A percentile compares a stretch with the other conserved stretches of the same genome.
Conservation (phyloP, 306 rosid species). For the Sechiopsis laciniata region DNA sequence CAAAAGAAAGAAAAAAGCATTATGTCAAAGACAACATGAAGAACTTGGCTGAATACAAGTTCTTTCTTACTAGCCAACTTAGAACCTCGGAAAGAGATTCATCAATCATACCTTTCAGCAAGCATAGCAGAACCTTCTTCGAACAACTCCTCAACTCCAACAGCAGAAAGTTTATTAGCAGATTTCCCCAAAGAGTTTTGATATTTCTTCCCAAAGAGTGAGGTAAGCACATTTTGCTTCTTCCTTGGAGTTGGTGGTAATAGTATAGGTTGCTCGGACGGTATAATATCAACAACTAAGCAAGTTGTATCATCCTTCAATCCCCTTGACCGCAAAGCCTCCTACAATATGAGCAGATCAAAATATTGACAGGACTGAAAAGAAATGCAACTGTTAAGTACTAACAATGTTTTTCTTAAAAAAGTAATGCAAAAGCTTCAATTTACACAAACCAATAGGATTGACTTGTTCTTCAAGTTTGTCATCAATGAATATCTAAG, state of each 20-base stretch:
- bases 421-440: background rate
- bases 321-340: constrained; percentile 93
- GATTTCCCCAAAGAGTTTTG: constrained; percentile 54
- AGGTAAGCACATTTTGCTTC: constrained; percentile 56
- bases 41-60: background rate
- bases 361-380: constrained; percentile 19
- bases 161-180: constrained; percentile 76
- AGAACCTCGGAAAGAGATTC: background rate
- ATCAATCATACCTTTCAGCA: constrained; percentile 61
- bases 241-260: constrained; percentile 65
- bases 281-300: constrained; percentile 91
- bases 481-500: background rate
- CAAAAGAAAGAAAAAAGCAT: background rate
- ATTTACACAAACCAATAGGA: background rate
- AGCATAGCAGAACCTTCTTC: constrained; percentile 99
- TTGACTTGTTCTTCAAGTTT: background rate
- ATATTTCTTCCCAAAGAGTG: constrained; percentile 79
- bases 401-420: background rate
- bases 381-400: background rate
- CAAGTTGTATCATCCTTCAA: constrained; percentile 98
- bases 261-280: constrained; percentile 65
- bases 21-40: background rate
- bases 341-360: constrained; percentile 41
- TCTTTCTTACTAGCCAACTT: constrained; percentile 1
- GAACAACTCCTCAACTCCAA: constrained; percentile 94